Conservation (phyloP, 805 yeast species). For the Blastobotrys muscicola region DNA sequence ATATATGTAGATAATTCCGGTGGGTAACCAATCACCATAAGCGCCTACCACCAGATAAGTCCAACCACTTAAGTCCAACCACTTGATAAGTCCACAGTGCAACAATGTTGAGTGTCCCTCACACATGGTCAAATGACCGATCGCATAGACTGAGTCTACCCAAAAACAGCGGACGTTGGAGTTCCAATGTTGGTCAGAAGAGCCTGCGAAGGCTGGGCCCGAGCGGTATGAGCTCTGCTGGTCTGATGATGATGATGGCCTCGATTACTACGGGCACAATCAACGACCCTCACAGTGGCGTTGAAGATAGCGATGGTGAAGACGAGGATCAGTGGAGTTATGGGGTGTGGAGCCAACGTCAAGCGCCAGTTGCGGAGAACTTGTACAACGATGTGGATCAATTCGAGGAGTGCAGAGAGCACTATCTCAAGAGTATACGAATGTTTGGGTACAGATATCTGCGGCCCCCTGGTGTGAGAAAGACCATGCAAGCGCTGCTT, state of each 20-base stretch:
- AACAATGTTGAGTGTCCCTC: too few relatives aligned
- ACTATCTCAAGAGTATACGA: constrained; percentile 25
- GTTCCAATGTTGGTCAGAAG: constrained; percentile 2
- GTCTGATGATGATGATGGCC: background rate
- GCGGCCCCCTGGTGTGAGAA: constrained; percentile 50
- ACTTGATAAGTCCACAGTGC: too few relatives aligned
- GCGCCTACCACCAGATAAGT: too few relatives aligned
- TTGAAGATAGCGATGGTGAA: too few relatives aligned
- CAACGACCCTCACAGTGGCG: too few relatives aligned
- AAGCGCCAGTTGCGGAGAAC: too few relatives aligned
- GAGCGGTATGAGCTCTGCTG: constrained; percentile 1
- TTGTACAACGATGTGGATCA: constrained; percentile 1
- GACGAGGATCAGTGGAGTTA: constrained; percentile 6
- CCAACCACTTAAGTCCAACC: too few relatives aligned
- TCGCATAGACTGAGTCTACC: too few relatives aligned
- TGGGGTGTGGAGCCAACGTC: constrained; percentile 6
- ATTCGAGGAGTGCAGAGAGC: constrained; percentile 9
- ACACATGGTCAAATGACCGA: too few relatives aligned
- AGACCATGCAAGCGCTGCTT: constrained; percentile 35
- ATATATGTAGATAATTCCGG: too few relatives aligned
- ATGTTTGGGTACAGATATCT: constrained; percentile 40
- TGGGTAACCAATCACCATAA: too few relatives aligned
- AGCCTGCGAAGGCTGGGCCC: constrained; percentile 4
- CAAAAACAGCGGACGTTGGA: background rate
- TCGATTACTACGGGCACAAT: too few relatives aligned